Evolutionary conservation across 768 basidiomycete species (phyloP).

Genomic region (Cubamyces lactineus): DNA sequence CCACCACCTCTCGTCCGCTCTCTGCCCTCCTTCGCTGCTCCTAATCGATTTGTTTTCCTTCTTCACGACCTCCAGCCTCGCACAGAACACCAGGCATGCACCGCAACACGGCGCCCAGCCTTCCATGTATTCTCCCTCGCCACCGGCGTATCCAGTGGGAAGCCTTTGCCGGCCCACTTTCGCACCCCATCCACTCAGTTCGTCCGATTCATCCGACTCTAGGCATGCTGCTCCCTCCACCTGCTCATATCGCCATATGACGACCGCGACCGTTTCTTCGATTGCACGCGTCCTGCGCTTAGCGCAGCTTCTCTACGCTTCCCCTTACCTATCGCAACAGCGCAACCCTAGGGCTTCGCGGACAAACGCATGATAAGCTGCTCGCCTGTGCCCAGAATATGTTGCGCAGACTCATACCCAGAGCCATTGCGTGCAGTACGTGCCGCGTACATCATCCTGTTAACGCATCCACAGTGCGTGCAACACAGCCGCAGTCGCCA

Average conservation of each 20-base stretch:
- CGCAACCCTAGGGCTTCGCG: background rate
- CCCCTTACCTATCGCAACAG: background rate
- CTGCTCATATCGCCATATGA: constrained; percentile 10
- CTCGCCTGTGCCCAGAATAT: background rate
- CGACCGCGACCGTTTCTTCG: background rate
- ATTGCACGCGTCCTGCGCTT: background rate
- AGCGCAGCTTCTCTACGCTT: background rate
- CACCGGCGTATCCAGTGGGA: constrained; percentile 32
- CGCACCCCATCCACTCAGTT: constrained; percentile 29
- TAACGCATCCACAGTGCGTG: too few species aligned
- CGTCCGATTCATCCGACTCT: constrained; percentile 1
- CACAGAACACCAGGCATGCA: too few species aligned
- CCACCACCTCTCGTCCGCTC: background rate
- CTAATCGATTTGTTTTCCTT: too few species aligned
- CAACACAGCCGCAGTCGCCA: too few species aligned
- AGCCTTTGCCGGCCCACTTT: constrained; percentile 28
- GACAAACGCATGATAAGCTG: background rate
- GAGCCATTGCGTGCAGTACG: too few species aligned
- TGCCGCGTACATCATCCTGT: too few species aligned
- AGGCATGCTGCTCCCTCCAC: constrained; percentile 3
- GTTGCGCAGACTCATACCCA: background rate
- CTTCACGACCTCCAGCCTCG: too few species aligned
- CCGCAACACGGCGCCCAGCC: constrained; percentile 1
- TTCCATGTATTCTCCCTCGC: constrained; percentile 57
- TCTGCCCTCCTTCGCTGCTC: constrained; percentile 52